phyloP scores from a whole-genome alignment of 2,329 filamentous ascomycete genomes.

The Penicillium sp. region DNA sequence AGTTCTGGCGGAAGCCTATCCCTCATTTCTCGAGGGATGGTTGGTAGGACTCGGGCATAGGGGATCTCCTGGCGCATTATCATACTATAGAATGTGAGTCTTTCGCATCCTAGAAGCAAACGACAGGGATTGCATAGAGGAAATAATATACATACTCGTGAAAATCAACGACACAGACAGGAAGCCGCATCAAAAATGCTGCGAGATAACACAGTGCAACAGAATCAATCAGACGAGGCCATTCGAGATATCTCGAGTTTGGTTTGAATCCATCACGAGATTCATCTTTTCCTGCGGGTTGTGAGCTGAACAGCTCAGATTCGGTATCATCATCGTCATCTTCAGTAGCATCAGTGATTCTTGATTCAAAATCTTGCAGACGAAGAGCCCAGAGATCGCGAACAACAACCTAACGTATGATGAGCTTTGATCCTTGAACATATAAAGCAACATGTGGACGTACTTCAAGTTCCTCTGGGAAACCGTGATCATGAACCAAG shows the following conservation, averaged over 20 bases:
- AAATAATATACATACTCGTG: slow-evolving; percentile 41
- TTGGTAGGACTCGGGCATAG: slow-evolving; percentile 63
- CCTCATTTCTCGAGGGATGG: slow-evolving; percentile 47
- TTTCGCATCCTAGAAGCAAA: not conserved
- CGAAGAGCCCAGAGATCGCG: slow-evolving; percentile 83
- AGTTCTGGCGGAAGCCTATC: slow-evolving; percentile 46
- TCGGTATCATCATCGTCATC: slow-evolving; percentile 39
- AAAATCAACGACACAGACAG: slow-evolving; percentile 73
- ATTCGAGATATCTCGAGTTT: slow-evolving; percentile 34
- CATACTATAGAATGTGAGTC: slow-evolving; percentile 24
- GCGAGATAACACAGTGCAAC: slow-evolving; percentile 79
- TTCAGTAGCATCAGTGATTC: slow-evolving; percentile 40
- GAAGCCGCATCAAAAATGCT: slow-evolving; percentile 70
- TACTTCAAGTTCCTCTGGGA: slow-evolving; percentile 73
- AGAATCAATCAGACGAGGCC: slow-evolving; percentile 72
- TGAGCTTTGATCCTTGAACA: not conserved
- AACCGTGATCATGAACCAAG: slow-evolving; percentile 65
- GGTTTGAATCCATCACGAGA: slow-evolving; percentile 39
- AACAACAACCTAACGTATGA: slow-evolving; percentile 56
- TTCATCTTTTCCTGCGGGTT: slow-evolving; percentile 52
- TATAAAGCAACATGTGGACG: not conserved
- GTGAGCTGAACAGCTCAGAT: slow-evolving; percentile 60
- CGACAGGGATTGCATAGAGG: not conserved
- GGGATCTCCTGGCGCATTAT: slow-evolving; percentile 69
- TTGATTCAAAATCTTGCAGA: slow-evolving; percentile 57